Conservation (phyloP, 768 basidiomycete species). For the Royoungia palumana region DNA sequence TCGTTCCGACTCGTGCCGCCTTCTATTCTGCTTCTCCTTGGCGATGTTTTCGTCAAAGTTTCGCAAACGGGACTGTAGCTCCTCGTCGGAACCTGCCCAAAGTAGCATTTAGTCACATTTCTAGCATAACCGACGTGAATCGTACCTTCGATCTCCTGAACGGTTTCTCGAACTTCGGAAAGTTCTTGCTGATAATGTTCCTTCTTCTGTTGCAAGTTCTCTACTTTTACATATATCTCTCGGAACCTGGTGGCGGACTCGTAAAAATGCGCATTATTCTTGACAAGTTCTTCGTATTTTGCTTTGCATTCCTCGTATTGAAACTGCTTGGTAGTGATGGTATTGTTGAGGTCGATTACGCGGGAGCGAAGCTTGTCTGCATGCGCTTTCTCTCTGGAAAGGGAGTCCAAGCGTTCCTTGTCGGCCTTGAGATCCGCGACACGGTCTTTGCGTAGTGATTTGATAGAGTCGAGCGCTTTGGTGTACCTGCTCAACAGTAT, state of each 20-base stretch:
- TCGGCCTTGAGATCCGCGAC: constrained; percentile 90
- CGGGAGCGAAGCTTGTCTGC: constrained; percentile 78
- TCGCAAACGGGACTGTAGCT: constrained; percentile 53
- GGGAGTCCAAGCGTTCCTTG: constrained; percentile 75
- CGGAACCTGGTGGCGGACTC: constrained; percentile 83
- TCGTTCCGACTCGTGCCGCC: constrained; percentile 46
- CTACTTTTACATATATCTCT: constrained; percentile 73
- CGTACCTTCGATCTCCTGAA: constrained; percentile 64
- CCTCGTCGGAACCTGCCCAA: constrained; percentile 64
- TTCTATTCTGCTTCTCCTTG: constrained; percentile 47
- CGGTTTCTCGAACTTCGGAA: constrained; percentile 55
- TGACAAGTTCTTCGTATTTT: constrained; percentile 60
- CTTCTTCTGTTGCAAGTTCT: constrained; percentile 60
- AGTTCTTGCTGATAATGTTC: constrained; percentile 60
- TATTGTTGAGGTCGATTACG: constrained; percentile 54
- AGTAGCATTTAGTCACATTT: neutral
- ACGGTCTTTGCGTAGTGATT: constrained; percentile 84
- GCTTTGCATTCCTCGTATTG: constrained; percentile 70
- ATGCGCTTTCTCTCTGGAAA: constrained; percentile 79
- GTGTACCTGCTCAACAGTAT: constrained; percentile 65
- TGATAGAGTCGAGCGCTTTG: constrained; percentile 93
- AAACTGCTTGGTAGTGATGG: constrained; percentile 66
- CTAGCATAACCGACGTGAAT: too few relatives aligned
- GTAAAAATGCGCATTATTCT: constrained; percentile 74
- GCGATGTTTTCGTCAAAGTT: constrained; percentile 60